Conservation (phyloP, 345 rosid species). For the Cardamine chenopodiifolia region DNA sequence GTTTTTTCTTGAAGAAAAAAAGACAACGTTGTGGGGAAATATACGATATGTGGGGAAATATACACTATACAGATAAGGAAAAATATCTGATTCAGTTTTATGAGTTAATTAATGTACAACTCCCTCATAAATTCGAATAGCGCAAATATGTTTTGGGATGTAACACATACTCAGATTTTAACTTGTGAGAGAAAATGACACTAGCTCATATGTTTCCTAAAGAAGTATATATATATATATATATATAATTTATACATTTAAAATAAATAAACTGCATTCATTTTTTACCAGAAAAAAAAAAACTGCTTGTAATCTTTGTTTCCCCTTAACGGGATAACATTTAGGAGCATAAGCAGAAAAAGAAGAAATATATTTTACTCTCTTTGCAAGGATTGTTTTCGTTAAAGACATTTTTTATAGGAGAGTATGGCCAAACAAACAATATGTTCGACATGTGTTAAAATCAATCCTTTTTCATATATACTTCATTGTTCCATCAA, state of each 20-base stretch:
- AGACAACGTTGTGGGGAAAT: neutral
- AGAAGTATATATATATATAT: no score
- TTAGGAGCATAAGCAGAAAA: neutral
- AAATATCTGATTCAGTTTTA: slow-evolving; percentile 3
- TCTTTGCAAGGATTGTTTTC: neutral
- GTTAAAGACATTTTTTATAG: neutral
- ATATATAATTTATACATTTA: neutral
- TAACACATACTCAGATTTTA: neutral
- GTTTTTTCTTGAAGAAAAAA: neutral
- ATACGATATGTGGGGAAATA: neutral
- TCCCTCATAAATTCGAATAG: neutral
- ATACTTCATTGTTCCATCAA: slow-evolving; percentile 27
- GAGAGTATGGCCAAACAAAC: slow-evolving; percentile 6
- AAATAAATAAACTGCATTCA: neutral
- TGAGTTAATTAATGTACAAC: slow-evolving; percentile 8
- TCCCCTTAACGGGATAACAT: neutral
- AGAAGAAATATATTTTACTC: slow-evolving; percentile 11
- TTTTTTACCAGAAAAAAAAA: neutral
- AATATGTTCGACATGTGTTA: slow-evolving; percentile 14
- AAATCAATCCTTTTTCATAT: slow-evolving; percentile 1
- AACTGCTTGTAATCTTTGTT: neutral
- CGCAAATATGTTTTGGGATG: neutral
- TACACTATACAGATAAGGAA: neutral
- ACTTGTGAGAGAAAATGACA: neutral
- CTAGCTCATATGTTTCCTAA: slow-evolving; percentile 24